Base-by-base conservation (phyloP, 768 basidiomycete genomes). In the Boletales sp. region DNA sequence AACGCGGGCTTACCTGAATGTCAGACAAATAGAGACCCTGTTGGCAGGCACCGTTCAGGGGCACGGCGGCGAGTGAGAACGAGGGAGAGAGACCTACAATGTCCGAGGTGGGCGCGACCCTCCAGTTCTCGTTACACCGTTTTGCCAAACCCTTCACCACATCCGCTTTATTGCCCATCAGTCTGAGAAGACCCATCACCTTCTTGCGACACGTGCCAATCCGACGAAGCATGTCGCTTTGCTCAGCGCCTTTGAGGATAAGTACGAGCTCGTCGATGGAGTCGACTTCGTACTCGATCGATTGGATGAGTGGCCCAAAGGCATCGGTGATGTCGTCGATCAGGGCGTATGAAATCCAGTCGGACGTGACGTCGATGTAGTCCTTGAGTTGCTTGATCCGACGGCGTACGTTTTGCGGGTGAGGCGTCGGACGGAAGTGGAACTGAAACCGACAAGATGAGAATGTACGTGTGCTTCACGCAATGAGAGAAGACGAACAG, bases 311-410 rank as follows among this genome's bases (percentile, higher is more conserved):
- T 5, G 97, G 97, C 13, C 97, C 97, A 66, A 99, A 99, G 9
- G 94, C 95, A 64, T 99, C 97, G 42, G 97, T 98, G 67, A 99
- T 98, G 71, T 99, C 97, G 71, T 99, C 97, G 64, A 99, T 99
- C 52, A 99, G 81, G 10, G 97, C 97, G 61, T 99, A 99, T 5
- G 94, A 97, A 57, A 99, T 99, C 97, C 97, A 99, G 72, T 99
- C 97, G 4, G 94, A 95, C 9, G 97, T 98, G 62, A 98, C 97
- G 55, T 81, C 87, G 67, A 99, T 98, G 72, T 98, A 98, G 74
- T 99, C 97, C 66, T 94, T 97, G 55, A 99, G 87, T 65, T 98
- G 97, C 70, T 97, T 98, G 63, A 99, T 99, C 37, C 97, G 89
- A 38, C 97, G 81, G 14, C 97, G 90, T 37, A 99, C 97, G 66